A percentile compares a stretch with the other conserved stretches of the same genome.
These are phyloP conservation scores for Zygosaccharomyces gambellarensis DNA, from an alignment of 805 yeast species.

Conservation along the genomic window DNA sequence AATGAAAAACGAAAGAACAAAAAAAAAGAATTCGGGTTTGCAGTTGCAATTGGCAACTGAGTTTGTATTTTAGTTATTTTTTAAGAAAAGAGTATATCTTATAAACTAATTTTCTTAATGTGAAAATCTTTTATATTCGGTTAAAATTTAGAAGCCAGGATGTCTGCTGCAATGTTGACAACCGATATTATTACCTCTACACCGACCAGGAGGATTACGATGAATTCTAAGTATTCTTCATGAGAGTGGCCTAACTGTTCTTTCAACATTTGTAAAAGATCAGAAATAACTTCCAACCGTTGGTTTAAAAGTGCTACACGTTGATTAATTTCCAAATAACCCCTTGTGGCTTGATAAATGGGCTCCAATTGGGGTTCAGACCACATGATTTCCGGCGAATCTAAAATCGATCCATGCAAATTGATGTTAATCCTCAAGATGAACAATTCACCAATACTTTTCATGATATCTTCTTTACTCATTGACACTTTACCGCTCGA, in stretches of 20 bases:
- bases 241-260: slow-evolving; percentile 96
- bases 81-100: not conserved
- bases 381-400: slow-evolving; percentile 98
- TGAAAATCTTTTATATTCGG: not conserved
- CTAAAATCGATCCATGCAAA: slow-evolving; percentile 82
- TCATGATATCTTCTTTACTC: slow-evolving; percentile 94
- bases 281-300: slow-evolving; percentile 88
- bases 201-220: slow-evolving; percentile 85
- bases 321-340: slow-evolving; percentile 91
- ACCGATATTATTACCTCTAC: slow-evolving; percentile 88
- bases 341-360: slow-evolving; percentile 93
- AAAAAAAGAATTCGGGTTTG: not conserved
- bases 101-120: not conserved
- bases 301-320: slow-evolving; percentile 86
- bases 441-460: slow-evolving; percentile 91
- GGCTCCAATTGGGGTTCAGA: slow-evolving; percentile 97
- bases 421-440: slow-evolving; percentile 79
- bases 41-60: not conserved
- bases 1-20: not conserved
- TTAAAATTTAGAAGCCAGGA: slow-evolving; percentile 35
- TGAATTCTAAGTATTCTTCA: slow-evolving; percentile 85
- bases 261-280: slow-evolving; percentile 89
- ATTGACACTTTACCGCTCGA: slow-evolving; percentile 90
- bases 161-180: slow-evolving; percentile 66
- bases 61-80: slow-evolving; percentile 3